Conservation (phyloP, 2,329 filamentous ascomycete species). For the Arthrobotrys sinensis region DNA sequence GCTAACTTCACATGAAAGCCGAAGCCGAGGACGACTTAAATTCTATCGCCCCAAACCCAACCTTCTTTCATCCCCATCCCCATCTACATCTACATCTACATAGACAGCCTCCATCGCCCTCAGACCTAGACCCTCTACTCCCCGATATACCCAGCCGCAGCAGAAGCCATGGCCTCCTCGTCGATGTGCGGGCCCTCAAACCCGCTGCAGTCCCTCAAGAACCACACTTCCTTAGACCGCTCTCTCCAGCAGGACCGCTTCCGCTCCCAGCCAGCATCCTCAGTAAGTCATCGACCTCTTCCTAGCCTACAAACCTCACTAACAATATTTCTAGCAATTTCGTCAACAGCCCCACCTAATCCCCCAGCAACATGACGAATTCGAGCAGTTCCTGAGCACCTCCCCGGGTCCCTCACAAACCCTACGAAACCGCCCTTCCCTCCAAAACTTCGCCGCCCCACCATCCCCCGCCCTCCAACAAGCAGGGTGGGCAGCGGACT, state of each 20-base stretch:
- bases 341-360: constrained; percentile 73
- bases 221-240: constrained; percentile 78
- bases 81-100: too few relatives aligned
- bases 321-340: constrained; percentile 72
- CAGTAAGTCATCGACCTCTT: constrained; percentile 69
- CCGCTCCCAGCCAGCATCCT: constrained; percentile 71
- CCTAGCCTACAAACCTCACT: constrained; percentile 43
- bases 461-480: constrained; percentile 64
- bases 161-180: constrained; percentile 58
- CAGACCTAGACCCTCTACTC: background rate
- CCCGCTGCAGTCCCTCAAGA: constrained; percentile 80
- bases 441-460: constrained; percentile 39
- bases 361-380: constrained; percentile 76
- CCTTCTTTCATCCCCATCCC: background rate
- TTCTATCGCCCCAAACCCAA: background rate
- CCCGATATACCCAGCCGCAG: background rate
- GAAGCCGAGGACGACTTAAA: constrained; percentile 38
- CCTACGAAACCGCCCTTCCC: constrained; percentile 36
- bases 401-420: constrained; percentile 65
- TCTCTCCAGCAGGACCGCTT: constrained; percentile 82
- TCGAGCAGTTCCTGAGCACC: constrained; percentile 74
- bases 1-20: constrained; percentile 52
- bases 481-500: constrained; percentile 68
- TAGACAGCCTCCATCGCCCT: background rate
- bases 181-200: constrained; percentile 80